Conservation (phyloP, 331 rosid genomes). For the Quercus phellos region DNA sequence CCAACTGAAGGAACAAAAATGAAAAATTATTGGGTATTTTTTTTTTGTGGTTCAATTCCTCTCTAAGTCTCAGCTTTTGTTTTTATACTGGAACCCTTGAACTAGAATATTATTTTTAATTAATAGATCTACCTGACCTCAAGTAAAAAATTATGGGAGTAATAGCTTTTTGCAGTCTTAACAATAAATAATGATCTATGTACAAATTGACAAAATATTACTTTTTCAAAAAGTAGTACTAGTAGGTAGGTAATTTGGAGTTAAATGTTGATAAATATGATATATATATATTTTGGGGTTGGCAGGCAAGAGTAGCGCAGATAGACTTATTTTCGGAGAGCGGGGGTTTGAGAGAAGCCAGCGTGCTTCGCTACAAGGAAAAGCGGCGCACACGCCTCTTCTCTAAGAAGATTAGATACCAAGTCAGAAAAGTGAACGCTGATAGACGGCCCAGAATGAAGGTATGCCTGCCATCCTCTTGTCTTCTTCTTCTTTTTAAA, state of each 20-base stretch:
- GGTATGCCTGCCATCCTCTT: conserved; percentile 36
- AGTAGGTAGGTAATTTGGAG: no score
- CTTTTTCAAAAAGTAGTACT: background rate
- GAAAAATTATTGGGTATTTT: background rate
- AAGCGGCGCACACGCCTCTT: conserved; percentile 79
- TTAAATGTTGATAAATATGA: no score
- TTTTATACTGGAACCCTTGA: no score
- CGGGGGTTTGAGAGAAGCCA: conserved; percentile 81
- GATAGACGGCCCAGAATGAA: conserved; percentile 95
- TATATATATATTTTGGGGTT: conserved; percentile 9
- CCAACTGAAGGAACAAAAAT: background rate
- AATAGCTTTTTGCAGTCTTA: background rate
- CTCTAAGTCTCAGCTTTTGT: background rate
- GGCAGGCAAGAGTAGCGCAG: conserved; percentile 73
- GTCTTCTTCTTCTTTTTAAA: background rate
- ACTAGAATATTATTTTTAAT: no score
- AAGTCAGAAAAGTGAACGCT: conserved; percentile 81
- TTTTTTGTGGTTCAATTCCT: background rate
- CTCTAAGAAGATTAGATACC: conserved; percentile 89
- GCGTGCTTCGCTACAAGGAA: conserved; percentile 81
- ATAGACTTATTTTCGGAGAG: conserved; percentile 66
- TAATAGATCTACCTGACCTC: no score
- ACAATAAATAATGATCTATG: background rate
- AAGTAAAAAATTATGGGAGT: no score
- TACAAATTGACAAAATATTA: background rate